Base-by-base conservation (phyloP, 768 basidiomycete species). In the Coprinopsis strossmayeri region DNA sequence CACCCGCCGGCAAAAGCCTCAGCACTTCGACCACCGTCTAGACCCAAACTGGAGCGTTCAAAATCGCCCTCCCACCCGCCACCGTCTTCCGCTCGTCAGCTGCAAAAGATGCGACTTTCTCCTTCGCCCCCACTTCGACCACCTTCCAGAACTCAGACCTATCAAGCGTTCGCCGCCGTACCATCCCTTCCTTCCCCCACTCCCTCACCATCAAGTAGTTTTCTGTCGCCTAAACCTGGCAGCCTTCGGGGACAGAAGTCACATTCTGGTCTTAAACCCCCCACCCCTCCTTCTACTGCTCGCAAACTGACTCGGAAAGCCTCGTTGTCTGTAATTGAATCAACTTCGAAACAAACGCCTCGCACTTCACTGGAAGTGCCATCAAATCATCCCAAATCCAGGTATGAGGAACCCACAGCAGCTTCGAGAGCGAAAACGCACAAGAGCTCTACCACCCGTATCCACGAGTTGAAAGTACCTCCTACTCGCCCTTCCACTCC, bases 201-300 rank as follows among this genome's bases (percentile, higher is more conserved):
- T 35, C 74, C 80, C 26, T 73, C 80, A 26, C 70, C 71, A 32
- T 74, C 80, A 9, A 53, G 61, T 7, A 58, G 48, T 25, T 79
- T 86, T 64, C 74, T 85, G 52, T 66, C 80, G 15, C 70, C 78
- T 34, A 90, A 87, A 65, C 79, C 84, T 50, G 81, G 78, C 45
- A 84, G 83, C 61, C 76, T 91, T 52, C 82, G 88, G 20, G 83
- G 82, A 17, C 88, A 91, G 69, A 91, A 91, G 59, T 90, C 88
- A 2, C 86, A 88, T 60, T 81, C 85, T 4, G 87, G 83, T 30
- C 76, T 91, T 46, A 90, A 91, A 60, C 81, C 83, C 1, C 81
- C 83, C 23, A 80, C 79, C 3, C 84, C 87, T 25, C 79, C 86
- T n/a, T 61, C 77, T 20, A 74, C 76, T 23, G 69, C 77, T 42